Percentiles rank a stretch among this genome's conserved stretches.
Evolutionary conservation across 805 yeast genomes (phyloP).

Genomic region (Tetrapisispora namnaoensis): DNA sequence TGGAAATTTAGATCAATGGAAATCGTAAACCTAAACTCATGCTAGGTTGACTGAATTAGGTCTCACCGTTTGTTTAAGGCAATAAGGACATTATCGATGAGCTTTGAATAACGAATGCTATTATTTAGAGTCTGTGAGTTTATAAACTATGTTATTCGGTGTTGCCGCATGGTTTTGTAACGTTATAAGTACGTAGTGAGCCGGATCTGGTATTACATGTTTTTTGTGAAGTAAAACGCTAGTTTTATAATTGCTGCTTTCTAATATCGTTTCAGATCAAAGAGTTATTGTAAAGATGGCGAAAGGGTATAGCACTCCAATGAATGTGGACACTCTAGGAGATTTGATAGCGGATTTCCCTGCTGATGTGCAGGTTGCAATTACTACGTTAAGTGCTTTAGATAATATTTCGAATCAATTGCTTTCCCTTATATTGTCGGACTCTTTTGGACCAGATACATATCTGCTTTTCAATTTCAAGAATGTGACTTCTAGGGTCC

Average conservation of each 20-base stretch:
- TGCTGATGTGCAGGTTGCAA: background rate
- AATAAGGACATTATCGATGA: too few relatives aligned
- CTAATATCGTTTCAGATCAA: too few relatives aligned
- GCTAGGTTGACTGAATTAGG: background rate
- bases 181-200: too few relatives aligned
- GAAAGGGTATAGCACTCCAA: background rate
- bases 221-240: too few relatives aligned
- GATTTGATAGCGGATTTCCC: slow-evolving; percentile 1
- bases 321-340: background rate
- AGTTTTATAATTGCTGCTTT: too few relatives aligned
- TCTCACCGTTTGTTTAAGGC: background rate
- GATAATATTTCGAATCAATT: slow-evolving; percentile 2
- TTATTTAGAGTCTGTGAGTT: too few relatives aligned
- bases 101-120: too few relatives aligned
- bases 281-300: background rate
- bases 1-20: background rate
- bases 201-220: too few relatives aligned
- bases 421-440: background rate
- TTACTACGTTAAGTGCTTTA: background rate
- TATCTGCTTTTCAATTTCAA: background rate
- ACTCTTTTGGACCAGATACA: background rate
- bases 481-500: background rate
- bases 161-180: too few relatives aligned
- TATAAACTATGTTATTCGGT: too few relatives aligned
- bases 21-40: background rate